Percentiles rank a stretch among this genome's conserved stretches.
Conservation (phyloP, 2,329 filamentous ascomycete genomes). For the Pyrenophora seminiperda region DNA sequence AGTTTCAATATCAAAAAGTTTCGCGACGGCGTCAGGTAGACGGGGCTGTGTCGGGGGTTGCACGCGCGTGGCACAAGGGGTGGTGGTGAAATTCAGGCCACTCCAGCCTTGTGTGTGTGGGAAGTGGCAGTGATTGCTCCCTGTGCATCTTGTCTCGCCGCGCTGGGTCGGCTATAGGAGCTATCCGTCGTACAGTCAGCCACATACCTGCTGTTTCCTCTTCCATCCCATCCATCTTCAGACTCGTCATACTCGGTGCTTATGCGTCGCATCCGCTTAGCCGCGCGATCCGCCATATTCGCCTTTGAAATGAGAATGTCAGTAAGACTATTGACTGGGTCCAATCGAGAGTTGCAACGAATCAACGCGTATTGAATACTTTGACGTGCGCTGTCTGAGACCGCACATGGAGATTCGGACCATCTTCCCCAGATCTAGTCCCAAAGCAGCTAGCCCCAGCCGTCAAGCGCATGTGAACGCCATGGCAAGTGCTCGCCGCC, state of each 20-base stretch:
- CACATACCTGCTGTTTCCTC: conserved; percentile 41
- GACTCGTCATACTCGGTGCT: conserved; percentile 49
- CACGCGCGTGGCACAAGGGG: conserved; percentile 27
- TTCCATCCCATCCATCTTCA: conserved; percentile 43
- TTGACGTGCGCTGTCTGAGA: conserved; percentile 5
- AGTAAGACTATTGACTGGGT: neutral
- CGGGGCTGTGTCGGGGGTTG: conserved; percentile 16
- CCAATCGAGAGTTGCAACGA: conserved; percentile 16
- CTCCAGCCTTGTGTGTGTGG: neutral
- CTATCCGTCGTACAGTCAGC: conserved; percentile 35
- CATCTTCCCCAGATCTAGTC: conserved; percentile 19
- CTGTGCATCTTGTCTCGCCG: conserved; percentile 25
- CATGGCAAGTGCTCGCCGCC: no score
- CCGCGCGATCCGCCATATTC: conserved; percentile 39
- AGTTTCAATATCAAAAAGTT: conserved; percentile 9
- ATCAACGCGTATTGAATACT: conserved; percentile 8
- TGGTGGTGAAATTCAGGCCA: conserved; percentile 18
- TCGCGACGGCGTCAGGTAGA: conserved; percentile 24
- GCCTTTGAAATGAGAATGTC: neutral
- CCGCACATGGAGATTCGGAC: conserved; percentile 15
- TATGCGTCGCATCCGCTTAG: conserved; percentile 49
- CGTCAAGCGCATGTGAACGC: neutral
- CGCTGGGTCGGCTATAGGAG: conserved; percentile 29
- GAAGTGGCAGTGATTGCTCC: conserved; percentile 15
- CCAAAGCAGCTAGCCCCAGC: neutral